Evolutionary conservation across 2,329 filamentous ascomycete genomes (phyloP).

Genomic region (Nannizziopsis barbatae): DNA sequence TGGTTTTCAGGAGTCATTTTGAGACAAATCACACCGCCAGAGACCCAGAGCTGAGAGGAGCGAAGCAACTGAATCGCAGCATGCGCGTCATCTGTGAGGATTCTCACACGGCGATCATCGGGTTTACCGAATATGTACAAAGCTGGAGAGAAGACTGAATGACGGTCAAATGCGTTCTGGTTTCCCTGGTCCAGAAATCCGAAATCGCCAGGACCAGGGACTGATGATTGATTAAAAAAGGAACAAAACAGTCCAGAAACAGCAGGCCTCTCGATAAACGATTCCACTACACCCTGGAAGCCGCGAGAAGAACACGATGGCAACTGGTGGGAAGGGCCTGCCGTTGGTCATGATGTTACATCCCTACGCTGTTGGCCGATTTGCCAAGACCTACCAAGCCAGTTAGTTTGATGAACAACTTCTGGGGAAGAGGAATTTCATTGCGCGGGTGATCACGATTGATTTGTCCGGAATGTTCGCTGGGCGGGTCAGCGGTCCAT

Average conservation of each 20-base stretch:
- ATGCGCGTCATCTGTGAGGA: too few relatives aligned
- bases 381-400: slow-evolving; percentile 5
- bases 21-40: too few relatives aligned
- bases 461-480: not conserved
- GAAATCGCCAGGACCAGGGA: not conserved
- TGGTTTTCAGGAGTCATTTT: too few relatives aligned
- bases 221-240: not conserved
- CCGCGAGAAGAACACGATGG: not conserved
- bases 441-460: not conserved
- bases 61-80: too few relatives aligned
- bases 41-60: too few relatives aligned
- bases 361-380: slow-evolving; percentile 2
- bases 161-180: too few relatives aligned
- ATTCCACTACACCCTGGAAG: slow-evolving; percentile 3
- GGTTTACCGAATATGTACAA: too few relatives aligned
- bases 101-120: too few relatives aligned
- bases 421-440: not conserved
- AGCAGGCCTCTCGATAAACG: not conserved
- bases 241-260: not conserved
- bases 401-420: slow-evolving; percentile 1
- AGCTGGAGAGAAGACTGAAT: too few relatives aligned
- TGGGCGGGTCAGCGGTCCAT: not conserved
- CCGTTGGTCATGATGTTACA: slow-evolving; percentile 9
- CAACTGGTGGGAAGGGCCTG: slow-evolving; percentile 1
- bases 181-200: too few relatives aligned